Evolutionary conservation across 306 rosid genomes (phyloP).

Genomic region (Lagenaria siceraria): DNA sequence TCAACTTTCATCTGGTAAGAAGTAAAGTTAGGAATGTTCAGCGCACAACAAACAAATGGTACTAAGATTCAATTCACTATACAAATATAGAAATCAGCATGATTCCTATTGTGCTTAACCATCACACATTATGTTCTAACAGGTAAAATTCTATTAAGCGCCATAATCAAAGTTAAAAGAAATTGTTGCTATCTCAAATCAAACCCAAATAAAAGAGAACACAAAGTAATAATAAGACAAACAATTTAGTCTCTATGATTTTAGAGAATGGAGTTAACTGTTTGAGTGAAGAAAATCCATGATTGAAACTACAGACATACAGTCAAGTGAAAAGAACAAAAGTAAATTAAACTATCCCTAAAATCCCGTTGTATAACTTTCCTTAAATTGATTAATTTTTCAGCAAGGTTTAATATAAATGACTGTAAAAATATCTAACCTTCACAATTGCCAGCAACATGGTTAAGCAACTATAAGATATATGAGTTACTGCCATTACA

Average conservation of each 20-base stretch:
- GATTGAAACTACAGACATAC: neutral
- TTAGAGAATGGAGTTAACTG: neutral
- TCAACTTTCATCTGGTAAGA: neutral
- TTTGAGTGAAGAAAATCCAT: neutral
- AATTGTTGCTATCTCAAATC: neutral
- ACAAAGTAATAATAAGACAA: neutral
- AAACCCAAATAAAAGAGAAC: neutral
- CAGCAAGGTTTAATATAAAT: neutral
- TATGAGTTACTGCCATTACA: constrained; percentile 91
- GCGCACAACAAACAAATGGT: neutral
- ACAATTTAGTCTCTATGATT: neutral
- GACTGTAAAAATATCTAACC: constrained; percentile 31
- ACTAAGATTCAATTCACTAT: neutral
- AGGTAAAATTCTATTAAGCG: neutral
- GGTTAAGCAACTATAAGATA: constrained; percentile 93
- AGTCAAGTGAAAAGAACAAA: neutral
- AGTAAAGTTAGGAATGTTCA: neutral
- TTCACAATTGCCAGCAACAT: constrained; percentile 93
- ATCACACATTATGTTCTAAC: neutral
- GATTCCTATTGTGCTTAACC: neutral
- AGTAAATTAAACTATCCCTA: neutral
- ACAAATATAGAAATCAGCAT: neutral
- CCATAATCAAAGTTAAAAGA: neutral
- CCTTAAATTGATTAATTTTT: neutral
- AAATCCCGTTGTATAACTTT: neutral